These are phyloP conservation scores for Chamaenerion angustifolium DNA, from an alignment of 345 rosid species.

Conservation along the genomic window DNA sequence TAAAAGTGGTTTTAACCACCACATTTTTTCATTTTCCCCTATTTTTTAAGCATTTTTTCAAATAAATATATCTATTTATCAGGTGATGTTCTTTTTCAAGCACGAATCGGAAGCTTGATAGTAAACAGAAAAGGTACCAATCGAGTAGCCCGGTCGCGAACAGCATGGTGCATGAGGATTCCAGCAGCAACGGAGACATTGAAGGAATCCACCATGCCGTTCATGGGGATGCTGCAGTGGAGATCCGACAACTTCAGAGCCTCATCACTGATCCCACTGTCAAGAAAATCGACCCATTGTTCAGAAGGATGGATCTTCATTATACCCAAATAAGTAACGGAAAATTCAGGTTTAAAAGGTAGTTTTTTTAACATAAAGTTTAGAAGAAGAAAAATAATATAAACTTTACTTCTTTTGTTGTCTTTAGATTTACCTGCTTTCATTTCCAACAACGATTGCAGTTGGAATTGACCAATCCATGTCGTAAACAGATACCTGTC, in stretches of 20 bases:
- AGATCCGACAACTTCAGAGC: constrained; percentile 70
- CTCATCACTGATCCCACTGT: constrained; percentile 75
- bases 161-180: constrained; percentile 87
- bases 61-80: constrained; percentile 3
- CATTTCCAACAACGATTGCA: constrained; percentile 94
- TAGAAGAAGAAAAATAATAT: too few species aligned
- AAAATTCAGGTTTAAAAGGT: too few species aligned
- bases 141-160: constrained; percentile 61
- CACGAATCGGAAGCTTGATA: too few species aligned
- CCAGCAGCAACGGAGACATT: constrained; percentile 97
- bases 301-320: too few species aligned
- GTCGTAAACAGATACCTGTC: constrained; percentile 69
- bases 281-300: not conserved
- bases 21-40: too few species aligned
- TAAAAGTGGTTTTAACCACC: too few species aligned
- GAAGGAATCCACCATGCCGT: constrained; percentile 96
- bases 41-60: too few species aligned
- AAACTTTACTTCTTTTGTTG: too few species aligned
- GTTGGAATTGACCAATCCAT: constrained; percentile 95
- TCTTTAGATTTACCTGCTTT: constrained; percentile 32
- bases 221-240: constrained; percentile 85
- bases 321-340: too few species aligned
- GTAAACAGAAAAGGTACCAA: constrained; percentile 29
- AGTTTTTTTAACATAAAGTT: too few species aligned
- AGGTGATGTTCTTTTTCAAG: not conserved